These are phyloP conservation scores for Phytophthora pini DNA, from an alignment of 352 stramenopile genomes.

Conservation along the genomic window DNA sequence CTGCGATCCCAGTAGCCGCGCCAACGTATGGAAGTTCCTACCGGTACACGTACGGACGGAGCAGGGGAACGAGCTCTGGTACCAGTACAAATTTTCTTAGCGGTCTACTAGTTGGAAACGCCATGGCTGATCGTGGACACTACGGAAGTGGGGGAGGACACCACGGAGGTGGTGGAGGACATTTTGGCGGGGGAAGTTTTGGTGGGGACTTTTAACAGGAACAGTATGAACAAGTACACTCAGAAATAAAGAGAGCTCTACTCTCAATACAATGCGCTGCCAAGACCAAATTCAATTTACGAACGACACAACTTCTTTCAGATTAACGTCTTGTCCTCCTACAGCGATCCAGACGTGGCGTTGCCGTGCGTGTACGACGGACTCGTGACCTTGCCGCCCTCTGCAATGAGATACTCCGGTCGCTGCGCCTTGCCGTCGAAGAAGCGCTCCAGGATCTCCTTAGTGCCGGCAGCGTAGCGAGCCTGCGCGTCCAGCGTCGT, in stretches of 20 bases:
- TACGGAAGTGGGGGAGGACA: no score
- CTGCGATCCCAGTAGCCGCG: conserved; percentile 25
- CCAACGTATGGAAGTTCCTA: background rate
- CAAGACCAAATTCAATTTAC: no score
- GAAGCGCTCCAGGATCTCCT: conserved; percentile 54
- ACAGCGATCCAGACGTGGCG: conserved; percentile 34
- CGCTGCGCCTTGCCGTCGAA: conserved; percentile 48
- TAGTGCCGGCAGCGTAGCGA: conserved; percentile 43
- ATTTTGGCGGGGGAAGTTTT: no score
- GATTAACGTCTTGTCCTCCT: background rate
- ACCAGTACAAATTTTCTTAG: no score
- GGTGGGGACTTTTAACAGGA: no score
- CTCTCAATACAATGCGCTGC: no score
- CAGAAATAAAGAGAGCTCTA: background rate
- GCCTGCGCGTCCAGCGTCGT: conserved; percentile 50
- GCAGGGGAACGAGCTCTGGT: background rate
- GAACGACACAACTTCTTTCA: no score
- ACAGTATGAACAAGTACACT: no score
- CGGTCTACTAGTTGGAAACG: no score
- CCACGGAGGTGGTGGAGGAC: no score
- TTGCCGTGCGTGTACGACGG: conserved; percentile 42
- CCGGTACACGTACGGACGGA: background rate
- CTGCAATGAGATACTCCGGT: conserved; percentile 48
- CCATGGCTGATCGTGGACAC: no score
- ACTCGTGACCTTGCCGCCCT: conserved; percentile 45